Evolutionary conservation across 2,329 filamentous ascomycete species (phyloP).

Genomic region (Paraphoma sp.): DNA sequence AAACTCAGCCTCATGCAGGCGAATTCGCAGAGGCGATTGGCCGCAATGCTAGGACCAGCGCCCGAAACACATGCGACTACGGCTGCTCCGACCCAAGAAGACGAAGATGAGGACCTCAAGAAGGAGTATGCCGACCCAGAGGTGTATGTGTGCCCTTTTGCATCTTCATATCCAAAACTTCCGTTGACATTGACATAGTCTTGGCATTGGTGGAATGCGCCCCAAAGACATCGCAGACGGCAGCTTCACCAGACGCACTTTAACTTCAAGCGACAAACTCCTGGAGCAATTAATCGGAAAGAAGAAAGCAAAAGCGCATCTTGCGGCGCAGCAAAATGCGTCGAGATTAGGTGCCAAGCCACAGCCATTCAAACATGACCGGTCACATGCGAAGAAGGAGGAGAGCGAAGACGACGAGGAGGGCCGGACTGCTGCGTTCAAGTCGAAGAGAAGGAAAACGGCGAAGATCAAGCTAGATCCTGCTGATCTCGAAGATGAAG

Average conservation of each 20-base stretch:
- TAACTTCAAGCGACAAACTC: slow-evolving; percentile 52
- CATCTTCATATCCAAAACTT: neutral
- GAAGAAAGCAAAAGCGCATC: slow-evolving; percentile 47
- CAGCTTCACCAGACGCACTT: slow-evolving; percentile 42
- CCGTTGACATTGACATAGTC: slow-evolving; percentile 25
- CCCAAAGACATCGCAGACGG: slow-evolving; percentile 48
- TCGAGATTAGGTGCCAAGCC: slow-evolving; percentile 28
- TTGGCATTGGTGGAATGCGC: slow-evolving; percentile 47
- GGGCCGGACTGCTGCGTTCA: slow-evolving; percentile 43
- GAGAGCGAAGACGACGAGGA: slow-evolving; percentile 50
- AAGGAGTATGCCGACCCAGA: slow-evolving; percentile 63
- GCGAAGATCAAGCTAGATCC: slow-evolving; percentile 20
- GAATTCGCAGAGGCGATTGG: slow-evolving; percentile 60
- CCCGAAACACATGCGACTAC: slow-evolving; percentile 44
- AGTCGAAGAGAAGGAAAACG: slow-evolving; percentile 37
- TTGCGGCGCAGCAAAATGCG: slow-evolving; percentile 31
- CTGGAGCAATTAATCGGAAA: slow-evolving; percentile 52
- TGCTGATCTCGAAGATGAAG: slow-evolving; percentile 21
- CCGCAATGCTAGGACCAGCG: slow-evolving; percentile 63
- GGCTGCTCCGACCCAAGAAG: slow-evolving; percentile 52
- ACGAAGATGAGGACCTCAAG: slow-evolving; percentile 61
- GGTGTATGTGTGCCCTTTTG: neutral
- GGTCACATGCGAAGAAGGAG: slow-evolving; percentile 26
- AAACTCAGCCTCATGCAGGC: slow-evolving; percentile 61
- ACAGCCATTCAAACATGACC: slow-evolving; percentile 27